Conservation (phyloP, 768 basidiomycete species). For the Suillus decipiens region DNA sequence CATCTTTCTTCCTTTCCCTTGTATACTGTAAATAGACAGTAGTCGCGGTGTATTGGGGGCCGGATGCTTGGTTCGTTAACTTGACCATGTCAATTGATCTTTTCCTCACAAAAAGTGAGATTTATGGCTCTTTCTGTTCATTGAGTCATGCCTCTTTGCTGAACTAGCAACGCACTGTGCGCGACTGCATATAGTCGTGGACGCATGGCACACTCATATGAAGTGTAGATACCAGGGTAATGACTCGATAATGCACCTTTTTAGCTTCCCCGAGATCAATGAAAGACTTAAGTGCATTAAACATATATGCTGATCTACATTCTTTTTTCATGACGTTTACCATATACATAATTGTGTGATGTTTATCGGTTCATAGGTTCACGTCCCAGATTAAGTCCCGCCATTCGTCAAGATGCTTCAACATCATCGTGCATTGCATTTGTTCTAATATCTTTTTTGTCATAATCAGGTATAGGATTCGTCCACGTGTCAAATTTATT, state of each 20-base stretch:
- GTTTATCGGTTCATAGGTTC: conserved; percentile 31
- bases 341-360: conserved; percentile 12
- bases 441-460: conserved; percentile 49
- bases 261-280: background rate
- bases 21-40: too few species aligned
- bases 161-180: too few species aligned
- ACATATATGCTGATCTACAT: background rate
- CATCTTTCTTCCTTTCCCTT: background rate
- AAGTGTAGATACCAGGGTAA: background rate
- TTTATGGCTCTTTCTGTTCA: too few species aligned
- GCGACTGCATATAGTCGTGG: too few species aligned
- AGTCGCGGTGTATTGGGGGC: too few species aligned
- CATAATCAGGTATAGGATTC: conserved; percentile 52
- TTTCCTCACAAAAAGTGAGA: too few species aligned
- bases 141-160: too few species aligned
- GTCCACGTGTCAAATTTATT: conserved; percentile 33
- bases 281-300: background rate
- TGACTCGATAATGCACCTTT: background rate
- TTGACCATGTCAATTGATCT: too few species aligned
- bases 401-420: conserved; percentile 55
- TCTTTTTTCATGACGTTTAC: background rate
- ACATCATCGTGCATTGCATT: conserved; percentile 46
- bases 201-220: too few species aligned
- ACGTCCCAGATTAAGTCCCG: conserved; percentile 49
- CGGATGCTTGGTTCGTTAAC: too few species aligned